phyloP scores from a whole-genome alignment of 2,329 filamentous ascomycete species.

The Aspergillus uvarum region DNA sequence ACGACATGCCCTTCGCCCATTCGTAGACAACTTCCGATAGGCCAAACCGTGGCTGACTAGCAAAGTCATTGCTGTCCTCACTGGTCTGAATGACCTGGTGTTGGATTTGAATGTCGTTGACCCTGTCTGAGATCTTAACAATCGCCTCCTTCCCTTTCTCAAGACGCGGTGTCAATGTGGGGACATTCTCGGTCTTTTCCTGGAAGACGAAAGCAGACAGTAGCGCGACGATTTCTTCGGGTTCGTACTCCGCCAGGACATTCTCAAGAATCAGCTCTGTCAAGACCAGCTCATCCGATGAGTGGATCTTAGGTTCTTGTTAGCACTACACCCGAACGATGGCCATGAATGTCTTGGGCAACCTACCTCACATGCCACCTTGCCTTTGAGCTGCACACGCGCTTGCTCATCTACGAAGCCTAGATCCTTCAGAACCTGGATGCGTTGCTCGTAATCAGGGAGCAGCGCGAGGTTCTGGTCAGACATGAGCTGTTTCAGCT shows the following conservation, averaged over 20 bases:
- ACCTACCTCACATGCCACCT: constrained; percentile 83
- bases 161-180: constrained; percentile 76
- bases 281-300: constrained; percentile 90
- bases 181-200: constrained; percentile 83
- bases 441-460: constrained; percentile 94
- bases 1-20: constrained; percentile 96
- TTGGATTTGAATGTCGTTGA: constrained; percentile 83
- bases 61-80: constrained; percentile 91
- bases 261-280: constrained; percentile 97
- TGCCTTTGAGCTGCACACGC: constrained; percentile 93
- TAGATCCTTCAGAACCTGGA: constrained; percentile 86
- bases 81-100: constrained; percentile 89
- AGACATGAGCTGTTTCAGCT: constrained; percentile 84
- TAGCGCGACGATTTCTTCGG: constrained; percentile 92
- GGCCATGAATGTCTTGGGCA: background rate
- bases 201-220: constrained; percentile 96
- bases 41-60: constrained; percentile 81
- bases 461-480: constrained; percentile 95
- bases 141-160: constrained; percentile 83
- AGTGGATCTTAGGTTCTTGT: constrained; percentile 66
- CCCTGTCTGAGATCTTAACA: constrained; percentile 84
- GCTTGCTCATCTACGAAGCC: constrained; percentile 85
- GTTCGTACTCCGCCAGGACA: constrained; percentile 89
- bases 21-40: constrained; percentile 98
- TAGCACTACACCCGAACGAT: background rate